Conservation (phyloP, 208 protist genomes). For the Porcisia hertigi region DNA sequence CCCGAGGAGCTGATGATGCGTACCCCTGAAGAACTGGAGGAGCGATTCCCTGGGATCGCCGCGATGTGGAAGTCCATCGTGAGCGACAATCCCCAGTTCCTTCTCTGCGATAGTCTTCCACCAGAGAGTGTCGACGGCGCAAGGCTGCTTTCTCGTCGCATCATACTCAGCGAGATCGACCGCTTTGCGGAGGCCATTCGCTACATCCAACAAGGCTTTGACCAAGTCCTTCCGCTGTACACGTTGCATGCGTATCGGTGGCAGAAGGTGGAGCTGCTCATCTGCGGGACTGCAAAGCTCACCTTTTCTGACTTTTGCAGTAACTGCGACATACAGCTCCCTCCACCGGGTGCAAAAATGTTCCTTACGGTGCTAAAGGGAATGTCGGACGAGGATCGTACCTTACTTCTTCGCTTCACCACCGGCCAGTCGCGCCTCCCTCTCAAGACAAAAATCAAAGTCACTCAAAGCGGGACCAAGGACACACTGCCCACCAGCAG, state of each 20-base stretch:
- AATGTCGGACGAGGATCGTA: slow-evolving; percentile 88
- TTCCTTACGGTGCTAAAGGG: slow-evolving; percentile 72
- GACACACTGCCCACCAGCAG: slow-evolving; percentile 90
- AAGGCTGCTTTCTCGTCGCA: slow-evolving; percentile 58
- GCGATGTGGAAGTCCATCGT: slow-evolving; percentile 50
- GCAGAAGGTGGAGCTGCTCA: slow-evolving; percentile 80
- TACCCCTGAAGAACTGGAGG: slow-evolving; percentile 78
- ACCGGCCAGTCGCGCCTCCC: slow-evolving; percentile 89
- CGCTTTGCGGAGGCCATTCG: slow-evolving; percentile 67
- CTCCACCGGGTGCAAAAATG: slow-evolving; percentile 51
- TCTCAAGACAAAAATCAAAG: slow-evolving; percentile 84
- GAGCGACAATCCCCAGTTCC: slow-evolving; percentile 44
- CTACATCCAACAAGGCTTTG: slow-evolving; percentile 81
- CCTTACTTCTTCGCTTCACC: slow-evolving; percentile 84
- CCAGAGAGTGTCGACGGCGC: slow-evolving; percentile 48
- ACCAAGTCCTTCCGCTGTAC: slow-evolving; percentile 81
- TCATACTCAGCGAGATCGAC: slow-evolving; percentile 62
- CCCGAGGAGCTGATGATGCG: slow-evolving; percentile 68
- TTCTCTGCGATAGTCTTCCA: slow-evolving; percentile 46
- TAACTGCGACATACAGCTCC: slow-evolving; percentile 78
- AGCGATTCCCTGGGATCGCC: slow-evolving; percentile 75
- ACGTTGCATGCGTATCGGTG: slow-evolving; percentile 85
- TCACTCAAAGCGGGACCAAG: slow-evolving; percentile 65
- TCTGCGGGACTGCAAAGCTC: slow-evolving; percentile 81
- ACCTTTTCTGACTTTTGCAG: slow-evolving; percentile 74